Evolutionary conservation across 768 basidiomycete genomes (phyloP), one percentile per base, ranked within the genome.

Genomic region (Chalciporus piperatus): DNA sequence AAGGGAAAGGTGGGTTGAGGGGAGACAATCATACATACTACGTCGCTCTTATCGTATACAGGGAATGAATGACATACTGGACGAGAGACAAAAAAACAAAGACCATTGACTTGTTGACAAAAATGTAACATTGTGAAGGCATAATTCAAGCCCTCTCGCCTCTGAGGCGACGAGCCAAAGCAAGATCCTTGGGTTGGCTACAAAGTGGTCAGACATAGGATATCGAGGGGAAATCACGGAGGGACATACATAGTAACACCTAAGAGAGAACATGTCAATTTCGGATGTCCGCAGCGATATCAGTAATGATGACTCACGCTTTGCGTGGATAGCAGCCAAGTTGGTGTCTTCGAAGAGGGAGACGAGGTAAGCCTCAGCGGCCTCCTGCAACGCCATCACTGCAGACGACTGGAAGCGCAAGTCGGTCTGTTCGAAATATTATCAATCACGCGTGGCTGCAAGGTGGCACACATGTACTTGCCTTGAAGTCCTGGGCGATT

Each of bases 401-500:
- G 92, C 92, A 22, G 92, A 95, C 3, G 91, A 93, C 73, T 96
- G 93, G 91, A 95, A 95, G 64, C 93, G 91, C 57, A 96, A 75
- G 69, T 91, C 88, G 60, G 90, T 91, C 89, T 89, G 59, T 41
- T n/a, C 56, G 40, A 57, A 50, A 52, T 37, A 13, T 16, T 16
- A 22, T 19, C 8, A 25, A 22, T 60, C 33, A 52, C 7, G 8
- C 0, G 4, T 8, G 10, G 12, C 13, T 19, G 46, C 11, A 19
- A 37, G 30, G 51, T 22, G 27, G n/a, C 6, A 9, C 11, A n/a
- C 23, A 1, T 16, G 41, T 23, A 16, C 16, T 61, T 52, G 86
- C 89, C 86, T 95, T 95, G 82, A 95, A 93, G 72, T 92, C 92
- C 73, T 93, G 91, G n/a, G 91, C 91, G 61, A 94, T 93, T 76